Evolutionary conservation across 352 stramenopile species (phyloP).

Genomic region (Globisporangium solare): DNA sequence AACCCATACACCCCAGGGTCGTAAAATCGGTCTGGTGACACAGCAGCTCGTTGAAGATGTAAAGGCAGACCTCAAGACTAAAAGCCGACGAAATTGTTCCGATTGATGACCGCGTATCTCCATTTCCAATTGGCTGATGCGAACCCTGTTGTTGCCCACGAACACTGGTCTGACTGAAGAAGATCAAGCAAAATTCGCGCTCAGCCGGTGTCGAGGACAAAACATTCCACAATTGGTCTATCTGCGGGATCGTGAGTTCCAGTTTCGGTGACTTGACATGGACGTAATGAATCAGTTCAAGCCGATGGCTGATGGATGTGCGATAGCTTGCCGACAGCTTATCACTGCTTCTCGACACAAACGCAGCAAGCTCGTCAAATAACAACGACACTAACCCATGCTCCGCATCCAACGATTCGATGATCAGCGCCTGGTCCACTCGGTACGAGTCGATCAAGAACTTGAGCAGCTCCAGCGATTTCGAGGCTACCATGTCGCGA

Average conservation of each 20-base stretch:
- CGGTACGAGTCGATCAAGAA: conserved; percentile 86
- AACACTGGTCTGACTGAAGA: conserved; percentile 81
- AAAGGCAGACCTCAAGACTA: conserved; percentile 63
- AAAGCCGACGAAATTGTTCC: conserved; percentile 71
- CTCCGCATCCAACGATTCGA: conserved; percentile 71
- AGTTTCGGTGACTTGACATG: conserved; percentile 77
- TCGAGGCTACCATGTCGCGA: conserved; percentile 50
- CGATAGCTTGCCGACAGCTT: conserved; percentile 52
- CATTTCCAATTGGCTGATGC: conserved; percentile 14
- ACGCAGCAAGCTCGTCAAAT: conserved; percentile 82
- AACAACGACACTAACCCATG: conserved; percentile 69
- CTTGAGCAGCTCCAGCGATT: conserved; percentile 78
- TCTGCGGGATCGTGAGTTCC: conserved; percentile 69
- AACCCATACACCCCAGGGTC: conserved; percentile 67
- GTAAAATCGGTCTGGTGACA: conserved; percentile 76
- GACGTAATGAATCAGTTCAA: conserved; percentile 86
- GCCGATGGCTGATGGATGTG: conserved; percentile 73
- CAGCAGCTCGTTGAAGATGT: conserved; percentile 82
- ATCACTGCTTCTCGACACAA: conserved; percentile 52
- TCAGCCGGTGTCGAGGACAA: conserved; percentile 72
- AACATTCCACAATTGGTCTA: conserved; percentile 69
- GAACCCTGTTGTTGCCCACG: conserved; percentile 30
- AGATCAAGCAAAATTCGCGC: conserved; percentile 76
- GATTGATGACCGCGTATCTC: conserved; percentile 12
- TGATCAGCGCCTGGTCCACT: conserved; percentile 53